phyloP scores from a whole-genome alignment of 768 basidiomycete genomes.

The Nidula microcarpa region DNA sequence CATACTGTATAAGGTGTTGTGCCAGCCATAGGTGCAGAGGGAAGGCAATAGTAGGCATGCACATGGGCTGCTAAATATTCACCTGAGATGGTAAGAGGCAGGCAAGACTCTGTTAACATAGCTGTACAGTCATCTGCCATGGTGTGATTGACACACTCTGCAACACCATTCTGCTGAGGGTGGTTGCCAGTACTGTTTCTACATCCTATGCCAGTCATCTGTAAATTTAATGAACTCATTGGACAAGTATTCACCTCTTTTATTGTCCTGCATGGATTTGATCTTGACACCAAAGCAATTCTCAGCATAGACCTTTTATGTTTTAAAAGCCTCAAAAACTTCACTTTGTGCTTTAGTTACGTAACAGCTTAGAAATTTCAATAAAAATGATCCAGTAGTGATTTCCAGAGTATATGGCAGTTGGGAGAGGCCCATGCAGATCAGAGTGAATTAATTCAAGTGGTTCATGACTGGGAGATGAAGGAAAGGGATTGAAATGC shows the following conservation, averaged over 20 bases:
- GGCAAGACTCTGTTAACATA: too few relatives aligned
- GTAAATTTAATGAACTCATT: slow-evolving; percentile 12
- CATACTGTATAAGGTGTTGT: too few relatives aligned
- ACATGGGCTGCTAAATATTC: too few relatives aligned
- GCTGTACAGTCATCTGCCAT: slow-evolving; percentile 13
- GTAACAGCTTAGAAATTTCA: slow-evolving; percentile 1
- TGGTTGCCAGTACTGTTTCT: slow-evolving; percentile 15
- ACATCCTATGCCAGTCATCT: slow-evolving; percentile 15
- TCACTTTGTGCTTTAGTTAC: slow-evolving; percentile 13
- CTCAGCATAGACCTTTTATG: slow-evolving; percentile 28
- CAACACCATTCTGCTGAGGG: slow-evolving; percentile 42
- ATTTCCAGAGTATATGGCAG: background rate
- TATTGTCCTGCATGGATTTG: slow-evolving; percentile 20
- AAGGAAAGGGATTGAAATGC: slow-evolving; percentile 12
- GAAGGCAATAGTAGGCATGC: too few relatives aligned
- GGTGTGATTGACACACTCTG: slow-evolving; percentile 31
- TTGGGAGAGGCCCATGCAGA: background rate
- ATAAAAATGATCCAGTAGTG: slow-evolving; percentile 9
- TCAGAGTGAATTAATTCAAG: slow-evolving; percentile 2
- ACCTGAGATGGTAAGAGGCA: too few relatives aligned
- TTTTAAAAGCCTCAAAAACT: slow-evolving; percentile 18
- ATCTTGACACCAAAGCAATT: slow-evolving; percentile 15
- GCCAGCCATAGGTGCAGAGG: too few relatives aligned
- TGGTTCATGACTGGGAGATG: background rate
- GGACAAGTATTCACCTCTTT: slow-evolving; percentile 26